These are phyloP conservation scores for Kwoniella sp. DNA, from an alignment of 768 basidiomycete genomes.

Conservation along the genomic window DNA sequence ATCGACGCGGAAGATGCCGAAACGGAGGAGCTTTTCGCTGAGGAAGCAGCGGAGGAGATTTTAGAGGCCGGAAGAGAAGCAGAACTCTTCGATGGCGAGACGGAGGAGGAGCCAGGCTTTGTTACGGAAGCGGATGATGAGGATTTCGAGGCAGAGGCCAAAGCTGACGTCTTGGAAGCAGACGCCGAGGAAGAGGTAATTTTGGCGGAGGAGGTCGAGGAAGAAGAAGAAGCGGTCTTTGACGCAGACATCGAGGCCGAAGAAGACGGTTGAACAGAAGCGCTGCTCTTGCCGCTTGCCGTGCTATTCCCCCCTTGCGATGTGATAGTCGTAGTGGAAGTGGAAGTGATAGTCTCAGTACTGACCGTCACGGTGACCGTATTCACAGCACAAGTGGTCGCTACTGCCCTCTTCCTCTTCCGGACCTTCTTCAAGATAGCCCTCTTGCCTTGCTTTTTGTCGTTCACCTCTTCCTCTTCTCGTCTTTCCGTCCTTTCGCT, in stretches of 20 bases:
- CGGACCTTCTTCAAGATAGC: slow-evolving; percentile 13
- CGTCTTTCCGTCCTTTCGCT: neutral
- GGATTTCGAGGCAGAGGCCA: neutral
- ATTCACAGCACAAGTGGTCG: slow-evolving; percentile 6
- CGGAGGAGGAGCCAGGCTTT: neutral
- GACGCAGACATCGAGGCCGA: slow-evolving; percentile 5
- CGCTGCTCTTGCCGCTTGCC: neutral
- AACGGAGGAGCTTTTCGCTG: slow-evolving; percentile 10
- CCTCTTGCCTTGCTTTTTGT: neutral
- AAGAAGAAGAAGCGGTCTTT: slow-evolving; percentile 2
- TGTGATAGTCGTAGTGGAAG: slow-evolving; percentile 8
- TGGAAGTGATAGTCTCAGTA: slow-evolving; percentile 6
- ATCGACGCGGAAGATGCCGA: slow-evolving; percentile 18
- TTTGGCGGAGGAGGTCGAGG: neutral
- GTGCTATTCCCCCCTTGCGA: neutral
- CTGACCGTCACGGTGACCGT: slow-evolving; percentile 14
- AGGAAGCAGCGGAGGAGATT: neutral
- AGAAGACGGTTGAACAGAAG: slow-evolving; percentile 8
- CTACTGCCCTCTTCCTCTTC: slow-evolving; percentile 7
- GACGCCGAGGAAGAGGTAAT: slow-evolving; percentile 6
- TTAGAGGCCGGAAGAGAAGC: slow-evolving; percentile 1
- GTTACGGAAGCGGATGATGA: neutral
- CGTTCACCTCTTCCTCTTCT: neutral
- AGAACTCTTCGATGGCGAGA: slow-evolving; percentile 1
- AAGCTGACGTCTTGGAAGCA: slow-evolving; percentile 6